Evolutionary conservation across 148 eudicot genomes (phyloP), one percentile per base, ranked within the genome.

Genomic region (Silene latifolia): DNA sequence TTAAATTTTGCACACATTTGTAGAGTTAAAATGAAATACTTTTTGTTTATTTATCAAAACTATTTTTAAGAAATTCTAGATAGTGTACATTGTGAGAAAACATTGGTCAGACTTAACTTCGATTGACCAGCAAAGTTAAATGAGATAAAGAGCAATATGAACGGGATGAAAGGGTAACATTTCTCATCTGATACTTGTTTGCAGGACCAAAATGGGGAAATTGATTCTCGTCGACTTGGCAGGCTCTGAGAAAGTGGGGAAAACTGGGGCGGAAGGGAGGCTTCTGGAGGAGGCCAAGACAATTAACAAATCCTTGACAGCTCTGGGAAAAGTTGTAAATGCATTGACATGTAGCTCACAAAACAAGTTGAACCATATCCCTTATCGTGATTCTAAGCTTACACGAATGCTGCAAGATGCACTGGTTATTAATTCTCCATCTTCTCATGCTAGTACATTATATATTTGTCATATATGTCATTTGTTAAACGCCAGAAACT

Each of bases 301-400:
- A 71, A 93, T 91, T 72, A 93, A 91, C 85, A 91, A 88, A 80
- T 93, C 98, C 73, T 83, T 91, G 64, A 88, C 98, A 18, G 91
- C 97, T 62, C 89, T 93, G 51, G 98, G 98, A 46, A 93, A 93
- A 77, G 98, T 91, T n/a, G 88, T 93, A 63, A 87, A 91, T 87
- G 91, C 98, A 35, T 80, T 93, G 83, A 93, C 93, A 42, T 75
- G 81, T 80, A 79, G 87, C 61, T 58, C 89, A 67, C 82, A 74
- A 46, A 87, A 83, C 73, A 93, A 85, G 84, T 74, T 76, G 25
- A 86, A 80, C 79, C 98, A 93, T 74, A 77, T 93, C 61, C 97
- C 97, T 2, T 91, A 85, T 74, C 93, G 96, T 51, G 97, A 91
- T 83, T 91, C 98, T 74, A 93, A 93, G 89, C 94, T 93, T 75